These are phyloP conservation scores for Chlamydomonas applanata DNA, from an alignment of 139 green algal genomes.

Conservation along the genomic window DNA sequence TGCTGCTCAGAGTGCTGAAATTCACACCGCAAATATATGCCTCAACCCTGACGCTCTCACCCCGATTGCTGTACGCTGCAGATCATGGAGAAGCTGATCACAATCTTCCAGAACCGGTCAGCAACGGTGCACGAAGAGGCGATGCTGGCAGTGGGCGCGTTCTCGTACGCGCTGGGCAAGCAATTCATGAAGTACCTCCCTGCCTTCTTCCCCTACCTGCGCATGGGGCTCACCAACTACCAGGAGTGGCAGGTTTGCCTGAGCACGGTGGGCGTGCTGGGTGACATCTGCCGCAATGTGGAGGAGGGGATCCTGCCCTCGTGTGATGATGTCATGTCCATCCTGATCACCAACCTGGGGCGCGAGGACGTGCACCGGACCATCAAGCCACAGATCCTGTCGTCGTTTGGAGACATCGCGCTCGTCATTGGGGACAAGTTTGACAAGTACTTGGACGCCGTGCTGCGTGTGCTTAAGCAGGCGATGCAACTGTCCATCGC, in stretches of 20 bases:
- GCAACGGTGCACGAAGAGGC: constrained; percentile 91
- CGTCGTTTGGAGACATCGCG: constrained; percentile 91
- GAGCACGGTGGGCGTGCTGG: constrained; percentile 85
- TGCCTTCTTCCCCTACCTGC: constrained; percentile 80
- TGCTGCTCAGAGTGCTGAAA: neutral
- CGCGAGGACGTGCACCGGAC: constrained; percentile 79
- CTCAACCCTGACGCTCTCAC: neutral
- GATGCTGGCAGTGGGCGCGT: constrained; percentile 89
- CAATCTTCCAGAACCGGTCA: constrained; percentile 27
- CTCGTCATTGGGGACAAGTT: constrained; percentile 86
- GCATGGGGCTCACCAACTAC: constrained; percentile 84
- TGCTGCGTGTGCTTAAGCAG: constrained; percentile 79
- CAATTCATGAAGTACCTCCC: constrained; percentile 94
- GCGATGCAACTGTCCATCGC: constrained; percentile 28
- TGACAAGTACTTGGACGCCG: constrained; percentile 82
- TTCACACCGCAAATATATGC: neutral
- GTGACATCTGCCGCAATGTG: constrained; percentile 85
- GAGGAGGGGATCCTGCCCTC: constrained; percentile 77
- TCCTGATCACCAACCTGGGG: constrained; percentile 63
- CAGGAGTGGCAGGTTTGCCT: constrained; percentile 81
- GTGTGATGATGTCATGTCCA: constrained; percentile 79
- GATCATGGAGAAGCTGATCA: constrained; percentile 77
- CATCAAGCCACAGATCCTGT: constrained; percentile 96
- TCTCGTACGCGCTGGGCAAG: constrained; percentile 74
- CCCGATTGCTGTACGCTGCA: constrained; percentile 3